Evolutionary conservation across 2,329 filamentous ascomycete genomes (phyloP).

Genomic region (Sclerotinia spermophila): DNA sequence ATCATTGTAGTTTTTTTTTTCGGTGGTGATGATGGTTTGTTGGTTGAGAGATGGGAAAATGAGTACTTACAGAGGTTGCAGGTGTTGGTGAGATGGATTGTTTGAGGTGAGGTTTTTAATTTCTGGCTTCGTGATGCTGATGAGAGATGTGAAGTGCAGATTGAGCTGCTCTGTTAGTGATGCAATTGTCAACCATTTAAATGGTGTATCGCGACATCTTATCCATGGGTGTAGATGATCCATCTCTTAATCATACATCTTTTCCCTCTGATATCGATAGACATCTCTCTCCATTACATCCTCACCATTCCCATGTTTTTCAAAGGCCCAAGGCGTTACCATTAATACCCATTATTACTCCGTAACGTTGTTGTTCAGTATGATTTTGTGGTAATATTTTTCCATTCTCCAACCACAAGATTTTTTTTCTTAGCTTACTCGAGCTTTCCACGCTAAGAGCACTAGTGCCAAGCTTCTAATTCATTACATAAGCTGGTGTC

Average conservation of each 20-base stretch:
- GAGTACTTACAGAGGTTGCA: constrained; percentile 9
- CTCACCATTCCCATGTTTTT: neutral
- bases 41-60: neutral
- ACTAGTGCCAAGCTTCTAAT: neutral
- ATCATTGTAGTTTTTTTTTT: constrained; percentile 29
- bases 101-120: neutral
- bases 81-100: neutral
- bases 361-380: neutral
- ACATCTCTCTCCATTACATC: neutral
- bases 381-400: neutral
- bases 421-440: neutral
- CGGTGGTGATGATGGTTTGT: neutral
- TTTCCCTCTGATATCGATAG: too few species aligned
- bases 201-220: neutral
- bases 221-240: neutral
- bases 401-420: neutral
- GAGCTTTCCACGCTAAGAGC: neutral
- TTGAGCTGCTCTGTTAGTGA: neutral
- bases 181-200: neutral
- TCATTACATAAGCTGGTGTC: neutral
- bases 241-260: neutral
- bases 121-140: neutral
- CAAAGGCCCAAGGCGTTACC: neutral
- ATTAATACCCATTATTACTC: neutral
- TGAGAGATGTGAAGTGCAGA: neutral